Evolutionary conservation across 208 protist genomes (phyloP), one percentile per base, ranked within the genome.

Genomic region (Leishmania tarentolae): DNA sequence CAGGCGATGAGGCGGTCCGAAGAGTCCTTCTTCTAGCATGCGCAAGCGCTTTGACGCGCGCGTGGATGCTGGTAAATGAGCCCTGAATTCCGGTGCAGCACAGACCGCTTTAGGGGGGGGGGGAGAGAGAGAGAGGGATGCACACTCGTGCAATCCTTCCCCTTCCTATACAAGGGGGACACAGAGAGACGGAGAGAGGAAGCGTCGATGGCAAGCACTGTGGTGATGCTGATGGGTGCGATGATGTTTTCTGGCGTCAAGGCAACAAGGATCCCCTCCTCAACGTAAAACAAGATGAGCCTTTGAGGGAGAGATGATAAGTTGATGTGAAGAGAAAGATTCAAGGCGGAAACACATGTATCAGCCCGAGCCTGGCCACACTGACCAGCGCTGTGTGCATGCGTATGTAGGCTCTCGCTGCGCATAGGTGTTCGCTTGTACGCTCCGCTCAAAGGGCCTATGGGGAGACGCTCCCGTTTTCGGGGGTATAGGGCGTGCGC

Each of bases 271-370:
- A n/a, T n/a, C 21, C 15, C 56, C 7, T 24, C 24, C 24, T 31
- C 9, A 40, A 37, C 8, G 37, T 37, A 65, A 28, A 63, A 28
- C 11, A 28, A 7, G 37, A 28, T 52, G 50, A 85, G 4, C 19
- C 35, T 44, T 24, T 68, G 72, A 81, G 65, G 74, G 50, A 75
- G 57, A 83, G 50, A n/a, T n/a, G 47, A 42, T 15, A 9, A 13
- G 31, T 6, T 24, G 13, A 68, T 13, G 61, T 68, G 57, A 76
- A 50, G 80, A 47, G 52, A 47, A 81, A 72, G 28, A 28, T 40
- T 40, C 61, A 47, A 15, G 57, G 52, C 28, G 44, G 47, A 65
- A 15, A 42, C 35, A 78, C 50, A 61, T n/a, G 6, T 19, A 42
- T 31, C 44, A 70, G n/a, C 11, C 35, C 13, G 24, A 44, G 6